A percentile compares a stretch with the other conserved stretches of the same genome.
Conservation (phyloP, 768 basidiomycete species). For the Phylloporus sp. region DNA sequence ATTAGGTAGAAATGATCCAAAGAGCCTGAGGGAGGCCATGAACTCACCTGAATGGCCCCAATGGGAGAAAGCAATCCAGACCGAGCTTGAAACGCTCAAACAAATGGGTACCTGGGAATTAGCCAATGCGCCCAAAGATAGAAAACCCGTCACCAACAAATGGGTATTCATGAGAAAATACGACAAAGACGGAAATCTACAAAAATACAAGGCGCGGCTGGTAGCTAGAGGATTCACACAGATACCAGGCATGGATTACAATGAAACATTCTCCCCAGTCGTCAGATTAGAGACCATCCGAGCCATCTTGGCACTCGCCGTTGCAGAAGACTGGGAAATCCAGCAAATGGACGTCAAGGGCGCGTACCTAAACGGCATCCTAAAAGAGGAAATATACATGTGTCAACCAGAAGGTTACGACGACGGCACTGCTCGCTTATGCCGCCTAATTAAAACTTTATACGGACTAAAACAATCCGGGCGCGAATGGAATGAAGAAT, state of each 20-base stretch:
- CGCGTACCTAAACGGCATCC: background rate
- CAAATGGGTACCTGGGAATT: slow-evolving; percentile 21
- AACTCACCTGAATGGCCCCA: background rate
- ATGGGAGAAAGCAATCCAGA: background rate
- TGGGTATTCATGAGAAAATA: slow-evolving; percentile 24
- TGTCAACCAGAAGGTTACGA: background rate
- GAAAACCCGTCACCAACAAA: slow-evolving; percentile 25
- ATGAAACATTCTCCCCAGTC: background rate
- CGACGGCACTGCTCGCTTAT: background rate
- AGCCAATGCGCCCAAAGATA: slow-evolving; percentile 18
- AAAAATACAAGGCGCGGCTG: background rate
- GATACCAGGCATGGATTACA: background rate
- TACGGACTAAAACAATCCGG: slow-evolving; percentile 1
- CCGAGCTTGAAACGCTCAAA: background rate
- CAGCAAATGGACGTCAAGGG: slow-evolving; percentile 4
- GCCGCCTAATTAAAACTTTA: background rate
- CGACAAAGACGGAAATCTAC: background rate
- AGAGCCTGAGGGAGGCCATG: background rate
- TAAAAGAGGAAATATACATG: slow-evolving; percentile 1
- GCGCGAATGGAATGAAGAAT: background rate
- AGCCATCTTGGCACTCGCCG: background rate
- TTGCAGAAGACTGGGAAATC: background rate
- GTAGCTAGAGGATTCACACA: background rate
- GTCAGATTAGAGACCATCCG: background rate
- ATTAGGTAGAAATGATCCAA: background rate